phyloP scores from a whole-genome alignment of 768 basidiomycete genomes.

The Boletus bicolor region DNA sequence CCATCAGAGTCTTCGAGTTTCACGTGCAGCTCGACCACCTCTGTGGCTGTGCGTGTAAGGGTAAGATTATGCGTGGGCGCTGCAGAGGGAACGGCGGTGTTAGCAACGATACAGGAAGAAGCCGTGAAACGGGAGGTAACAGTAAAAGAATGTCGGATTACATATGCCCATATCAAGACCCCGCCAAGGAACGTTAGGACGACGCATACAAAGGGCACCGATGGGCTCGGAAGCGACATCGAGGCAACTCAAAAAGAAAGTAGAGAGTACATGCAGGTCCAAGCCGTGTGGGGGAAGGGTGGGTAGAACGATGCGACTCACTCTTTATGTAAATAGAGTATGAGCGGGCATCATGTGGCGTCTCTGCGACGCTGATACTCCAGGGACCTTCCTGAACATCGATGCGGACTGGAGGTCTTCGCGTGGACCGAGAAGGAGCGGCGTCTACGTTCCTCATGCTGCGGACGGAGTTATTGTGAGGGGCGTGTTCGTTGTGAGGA shows the following conservation, averaged over 20 bases:
- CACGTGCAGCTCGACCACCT: constrained; percentile 77
- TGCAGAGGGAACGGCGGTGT: constrained; percentile 36
- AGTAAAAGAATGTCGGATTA: constrained; percentile 13
- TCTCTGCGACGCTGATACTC: constrained; percentile 87
- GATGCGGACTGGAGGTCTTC: constrained; percentile 55
- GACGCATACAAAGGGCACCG: constrained; percentile 22
- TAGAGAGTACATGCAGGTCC: constrained; percentile 15
- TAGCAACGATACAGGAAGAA: constrained; percentile 23
- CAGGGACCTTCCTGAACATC: constrained; percentile 81
- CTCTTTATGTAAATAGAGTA: constrained; percentile 91
- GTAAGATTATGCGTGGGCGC: constrained; percentile 90
- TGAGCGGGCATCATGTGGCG: constrained; percentile 61
- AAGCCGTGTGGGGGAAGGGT: constrained; percentile 20
- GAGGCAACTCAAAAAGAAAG: constrained; percentile 19
- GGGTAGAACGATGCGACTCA: constrained; percentile 41
- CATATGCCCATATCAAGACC: constrained; percentile 10
- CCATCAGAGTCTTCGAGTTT: constrained; percentile 71
- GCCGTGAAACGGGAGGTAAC: constrained; percentile 15
- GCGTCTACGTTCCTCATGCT: constrained; percentile 44
- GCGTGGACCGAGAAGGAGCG: constrained; percentile 38
- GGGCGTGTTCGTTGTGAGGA: constrained; percentile 32
- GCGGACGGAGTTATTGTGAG: constrained; percentile 31
- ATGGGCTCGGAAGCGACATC: constrained; percentile 27
- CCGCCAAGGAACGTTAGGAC: constrained; percentile 16
- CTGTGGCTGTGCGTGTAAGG: constrained; percentile 71